These are phyloP conservation scores for Dictyostelium discoideum DNA, from an alignment of 78 protist genomes.

Conservation along the genomic window DNA sequence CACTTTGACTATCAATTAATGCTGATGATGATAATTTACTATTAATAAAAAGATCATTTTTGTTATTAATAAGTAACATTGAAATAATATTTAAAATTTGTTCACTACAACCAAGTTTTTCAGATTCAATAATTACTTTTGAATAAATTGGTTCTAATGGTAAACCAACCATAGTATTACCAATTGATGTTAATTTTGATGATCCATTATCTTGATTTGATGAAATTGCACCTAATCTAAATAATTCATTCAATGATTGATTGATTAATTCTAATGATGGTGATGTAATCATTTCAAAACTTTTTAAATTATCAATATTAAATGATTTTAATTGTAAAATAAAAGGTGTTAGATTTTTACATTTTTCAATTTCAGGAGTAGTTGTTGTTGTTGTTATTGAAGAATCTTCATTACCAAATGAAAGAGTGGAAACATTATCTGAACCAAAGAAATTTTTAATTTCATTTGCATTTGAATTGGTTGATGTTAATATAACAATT, in stretches of 20 bases:
- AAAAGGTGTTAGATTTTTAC: slow-evolving; percentile 67
- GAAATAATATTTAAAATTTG: slow-evolving; percentile 86
- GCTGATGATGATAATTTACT: not conserved
- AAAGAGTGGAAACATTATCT: slow-evolving; percentile 87
- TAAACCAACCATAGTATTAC: slow-evolving; percentile 86
- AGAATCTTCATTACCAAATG: slow-evolving; percentile 73
- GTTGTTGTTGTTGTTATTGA: slow-evolving; percentile 85
- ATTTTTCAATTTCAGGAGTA: slow-evolving; percentile 91
- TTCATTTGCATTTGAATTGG: slow-evolving; percentile 90
- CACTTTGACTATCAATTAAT: slow-evolving; percentile 86
- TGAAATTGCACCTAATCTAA: slow-evolving; percentile 63
- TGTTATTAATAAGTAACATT: slow-evolving; percentile 26
- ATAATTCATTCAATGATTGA: slow-evolving; percentile 62
- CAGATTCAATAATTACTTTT: slow-evolving; percentile 75
- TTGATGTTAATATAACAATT: slow-evolving; percentile 91
- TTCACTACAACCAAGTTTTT: slow-evolving; percentile 79
- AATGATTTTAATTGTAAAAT: slow-evolving; percentile 87
- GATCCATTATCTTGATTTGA: slow-evolving; percentile 36
- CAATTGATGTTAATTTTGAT: slow-evolving; percentile 80
- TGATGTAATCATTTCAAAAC: slow-evolving; percentile 92
- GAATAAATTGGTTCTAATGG: slow-evolving; percentile 87
- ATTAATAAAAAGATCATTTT: not conserved
- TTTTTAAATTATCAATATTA: slow-evolving; percentile 85
- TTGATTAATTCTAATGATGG: slow-evolving; percentile 83
- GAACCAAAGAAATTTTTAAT: slow-evolving; percentile 73